These are phyloP conservation scores for Rubus idaeus DNA, from an alignment of 306 rosid genomes.

Conservation along the genomic window DNA sequence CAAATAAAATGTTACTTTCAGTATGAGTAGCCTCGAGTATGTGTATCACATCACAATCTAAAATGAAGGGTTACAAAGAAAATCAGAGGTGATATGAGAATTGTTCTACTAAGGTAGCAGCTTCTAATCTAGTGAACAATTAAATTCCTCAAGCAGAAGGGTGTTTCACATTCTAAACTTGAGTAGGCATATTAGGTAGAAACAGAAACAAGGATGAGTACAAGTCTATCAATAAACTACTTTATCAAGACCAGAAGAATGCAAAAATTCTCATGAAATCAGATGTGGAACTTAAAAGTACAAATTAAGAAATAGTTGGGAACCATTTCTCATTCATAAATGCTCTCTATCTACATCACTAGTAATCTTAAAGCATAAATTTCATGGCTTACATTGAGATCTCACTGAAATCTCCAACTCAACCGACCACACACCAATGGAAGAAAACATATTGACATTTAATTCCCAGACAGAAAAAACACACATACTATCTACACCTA, in stretches of 20 bases:
- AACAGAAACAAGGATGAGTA: not conserved
- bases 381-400: constrained; percentile 42
- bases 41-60: not conserved
- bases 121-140: not conserved
- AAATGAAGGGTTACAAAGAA: not conserved
- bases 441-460: constrained; percentile 32
- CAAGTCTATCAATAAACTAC: not conserved
- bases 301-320: constrained; percentile 33
- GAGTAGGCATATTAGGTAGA: not conserved
- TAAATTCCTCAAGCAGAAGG: not conserved
- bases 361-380: constrained; percentile 37
- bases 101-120: not conserved
- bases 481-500: constrained; percentile 57
- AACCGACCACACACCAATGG: constrained; percentile 28
- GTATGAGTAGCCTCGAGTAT: not conserved
- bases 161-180: not conserved
- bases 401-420: constrained; percentile 47
- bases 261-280: not conserved
- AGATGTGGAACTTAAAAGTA: not conserved
- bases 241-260: not conserved
- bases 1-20: not conserved
- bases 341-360: constrained; percentile 53
- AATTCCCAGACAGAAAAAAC: constrained; percentile 36
- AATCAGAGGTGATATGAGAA: not conserved
- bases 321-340: constrained; percentile 40